phyloP scores from a whole-genome alignment of 306 rosid species.

The Pyrus bretschneideri region DNA sequence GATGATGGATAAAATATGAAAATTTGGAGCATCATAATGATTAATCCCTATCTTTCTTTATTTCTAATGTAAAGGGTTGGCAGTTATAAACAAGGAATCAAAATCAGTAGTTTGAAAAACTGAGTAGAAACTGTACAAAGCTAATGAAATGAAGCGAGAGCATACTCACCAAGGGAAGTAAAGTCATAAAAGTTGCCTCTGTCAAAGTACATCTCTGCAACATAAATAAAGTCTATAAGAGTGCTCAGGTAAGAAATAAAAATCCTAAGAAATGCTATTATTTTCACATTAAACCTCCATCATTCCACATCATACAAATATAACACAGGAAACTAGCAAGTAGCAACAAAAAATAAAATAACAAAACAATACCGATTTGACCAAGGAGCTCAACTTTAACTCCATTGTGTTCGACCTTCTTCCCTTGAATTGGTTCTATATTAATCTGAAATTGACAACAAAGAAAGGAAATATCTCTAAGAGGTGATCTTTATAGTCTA shows the following conservation, averaged over 20 bases:
- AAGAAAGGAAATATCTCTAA: background rate
- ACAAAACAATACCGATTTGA: slow-evolving; percentile 62
- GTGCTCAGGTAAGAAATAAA: background rate
- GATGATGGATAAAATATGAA: background rate
- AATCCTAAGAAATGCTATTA: background rate
- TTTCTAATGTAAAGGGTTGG: background rate
- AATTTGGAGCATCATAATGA: background rate
- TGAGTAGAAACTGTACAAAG: background rate
- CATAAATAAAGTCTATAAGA: slow-evolving; percentile 22
- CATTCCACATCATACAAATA: background rate
- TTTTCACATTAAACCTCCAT: background rate
- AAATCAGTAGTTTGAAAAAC: background rate
- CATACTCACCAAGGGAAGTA: slow-evolving; percentile 86
- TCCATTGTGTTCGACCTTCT: slow-evolving; percentile 93
- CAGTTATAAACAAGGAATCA: background rate
- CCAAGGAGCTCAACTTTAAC: slow-evolving; percentile 96
- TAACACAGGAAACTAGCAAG: slow-evolving; percentile 7
- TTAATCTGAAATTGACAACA: slow-evolving; percentile 49
- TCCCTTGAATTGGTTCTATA: slow-evolving; percentile 91
- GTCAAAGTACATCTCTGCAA: slow-evolving; percentile 95
- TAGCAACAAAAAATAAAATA: background rate
- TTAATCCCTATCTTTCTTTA: background rate
- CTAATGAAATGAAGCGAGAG: slow-evolving; percentile 7
- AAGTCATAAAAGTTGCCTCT: slow-evolving; percentile 95
- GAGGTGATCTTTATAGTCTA: background rate